Percentiles rank a stretch among this genome's conserved stretches.
Conservation (phyloP, 1,139 yeast species). For the Nakaseomyces delphensis region DNA sequence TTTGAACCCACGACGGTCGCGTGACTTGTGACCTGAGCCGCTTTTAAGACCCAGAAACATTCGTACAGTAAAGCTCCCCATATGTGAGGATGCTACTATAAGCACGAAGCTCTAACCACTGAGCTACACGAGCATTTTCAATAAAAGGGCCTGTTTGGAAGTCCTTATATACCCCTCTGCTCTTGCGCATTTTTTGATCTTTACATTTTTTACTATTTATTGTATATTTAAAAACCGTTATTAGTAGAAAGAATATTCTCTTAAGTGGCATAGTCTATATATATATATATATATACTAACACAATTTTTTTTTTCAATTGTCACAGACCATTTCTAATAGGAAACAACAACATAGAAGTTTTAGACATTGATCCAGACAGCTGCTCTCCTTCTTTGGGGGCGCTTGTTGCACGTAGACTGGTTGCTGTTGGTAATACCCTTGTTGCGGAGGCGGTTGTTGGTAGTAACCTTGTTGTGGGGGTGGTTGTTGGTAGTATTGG, state of each 20-base stretch:
- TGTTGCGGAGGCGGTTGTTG: constrained; percentile 33
- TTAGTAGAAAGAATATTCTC: too few species aligned
- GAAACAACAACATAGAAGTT: constrained; percentile 36
- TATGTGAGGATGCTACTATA: constrained; percentile 34
- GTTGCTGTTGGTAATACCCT: constrained; percentile 33
- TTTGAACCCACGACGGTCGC: constrained; percentile 48
- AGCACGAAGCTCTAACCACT: constrained; percentile 48
- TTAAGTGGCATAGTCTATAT: too few species aligned
- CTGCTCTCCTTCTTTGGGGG: constrained; percentile 28
- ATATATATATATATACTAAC: too few species aligned
- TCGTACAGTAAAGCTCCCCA: constrained; percentile 15
- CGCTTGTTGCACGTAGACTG: constrained; percentile 36
- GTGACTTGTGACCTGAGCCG: constrained; percentile 31
- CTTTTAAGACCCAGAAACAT: constrained; percentile 7
- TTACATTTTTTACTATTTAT: too few species aligned
- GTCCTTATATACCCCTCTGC: constrained; percentile 5
- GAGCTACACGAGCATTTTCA: constrained; percentile 42
- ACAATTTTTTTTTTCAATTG: too few species aligned
- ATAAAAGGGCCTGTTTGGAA: background rate
- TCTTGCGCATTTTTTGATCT: too few species aligned
- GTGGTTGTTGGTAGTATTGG: constrained; percentile 27
- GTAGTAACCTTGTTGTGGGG: constrained; percentile 31
- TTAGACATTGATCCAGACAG: constrained; percentile 35
- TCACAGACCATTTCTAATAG: constrained; percentile 31
- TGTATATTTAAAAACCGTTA: too few species aligned